Evolutionary conservation across 208 protist species (phyloP).

Genomic region (Acanthamoeba lenticulata): DNA sequence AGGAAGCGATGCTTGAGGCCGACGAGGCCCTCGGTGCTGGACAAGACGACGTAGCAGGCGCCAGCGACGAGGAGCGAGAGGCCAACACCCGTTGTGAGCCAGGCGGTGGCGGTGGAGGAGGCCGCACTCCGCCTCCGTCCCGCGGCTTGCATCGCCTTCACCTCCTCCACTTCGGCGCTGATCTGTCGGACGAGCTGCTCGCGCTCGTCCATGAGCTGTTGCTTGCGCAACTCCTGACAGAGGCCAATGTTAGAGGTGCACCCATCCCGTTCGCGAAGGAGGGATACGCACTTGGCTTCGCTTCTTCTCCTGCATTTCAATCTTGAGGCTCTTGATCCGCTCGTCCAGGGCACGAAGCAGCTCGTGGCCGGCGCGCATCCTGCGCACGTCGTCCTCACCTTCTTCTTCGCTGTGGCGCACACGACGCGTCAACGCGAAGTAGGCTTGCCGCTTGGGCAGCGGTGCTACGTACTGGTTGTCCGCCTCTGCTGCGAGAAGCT

Average conservation of each 20-base stretch:
- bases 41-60: not conserved
- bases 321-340: not conserved
- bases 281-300: not conserved
- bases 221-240: slow-evolving; percentile 6
- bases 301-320: slow-evolving; percentile 3
- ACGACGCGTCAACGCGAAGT: not conserved
- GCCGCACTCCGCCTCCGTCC: not conserved
- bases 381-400: not conserved
- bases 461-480: no score
- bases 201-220: not conserved
- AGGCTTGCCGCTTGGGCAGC: no score
- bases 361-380: not conserved
- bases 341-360: not conserved
- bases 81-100: not conserved
- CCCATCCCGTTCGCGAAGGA: not conserved
- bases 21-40: no score
- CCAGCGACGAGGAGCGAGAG: not conserved
- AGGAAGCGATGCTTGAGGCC: no score
- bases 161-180: not conserved
- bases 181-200: not conserved
- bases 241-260: not conserved
- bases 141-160: not conserved
- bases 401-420: not conserved
- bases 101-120: no score
- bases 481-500: no score